A percentile compares a stretch with the other conserved stretches of the same genome.
Conservation (phyloP, 306 rosid species). For the Quillaja saponaria region DNA sequence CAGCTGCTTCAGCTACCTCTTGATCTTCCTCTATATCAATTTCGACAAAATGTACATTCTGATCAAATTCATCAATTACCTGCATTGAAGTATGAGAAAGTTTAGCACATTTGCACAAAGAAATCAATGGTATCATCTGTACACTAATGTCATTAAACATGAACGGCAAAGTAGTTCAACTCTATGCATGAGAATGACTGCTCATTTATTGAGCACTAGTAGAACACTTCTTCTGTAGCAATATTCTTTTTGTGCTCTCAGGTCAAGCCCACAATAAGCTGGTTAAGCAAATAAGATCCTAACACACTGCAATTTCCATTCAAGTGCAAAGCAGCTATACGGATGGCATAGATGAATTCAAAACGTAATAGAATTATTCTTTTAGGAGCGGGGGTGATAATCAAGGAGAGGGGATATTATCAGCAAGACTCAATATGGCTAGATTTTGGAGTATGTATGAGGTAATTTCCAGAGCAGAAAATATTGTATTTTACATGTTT, state of each 20-base stretch:
- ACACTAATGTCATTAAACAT: constrained; percentile 1
- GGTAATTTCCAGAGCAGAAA: no score
- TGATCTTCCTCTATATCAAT: constrained; percentile 97
- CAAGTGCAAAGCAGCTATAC: not conserved
- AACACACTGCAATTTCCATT: not conserved
- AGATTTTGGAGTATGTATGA: no score
- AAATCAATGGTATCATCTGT: not conserved
- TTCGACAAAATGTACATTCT: constrained; percentile 88
- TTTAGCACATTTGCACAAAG: not conserved
- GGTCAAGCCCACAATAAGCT: constrained; percentile 6
- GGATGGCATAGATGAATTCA: no score
- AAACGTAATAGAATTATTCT: no score
- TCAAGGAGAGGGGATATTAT: no score
- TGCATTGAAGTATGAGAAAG: constrained; percentile 33
- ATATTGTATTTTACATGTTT: no score
- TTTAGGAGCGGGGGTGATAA: no score
- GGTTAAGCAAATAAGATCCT: not conserved
- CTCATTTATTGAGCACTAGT: constrained; percentile 1
- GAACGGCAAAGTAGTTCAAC: constrained; percentile 5
- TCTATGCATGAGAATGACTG: constrained; percentile 16
- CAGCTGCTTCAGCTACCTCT: constrained; percentile 95
- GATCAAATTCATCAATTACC: constrained; percentile 90
- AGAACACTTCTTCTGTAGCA: constrained; percentile 1
- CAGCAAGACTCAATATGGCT: no score
- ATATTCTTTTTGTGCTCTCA: constrained; percentile 3